Percentiles rank a stretch among this genome's conserved stretches.
Conservation (phyloP, 2,329 filamentous ascomycete genomes). For the Beauveria australis region DNA sequence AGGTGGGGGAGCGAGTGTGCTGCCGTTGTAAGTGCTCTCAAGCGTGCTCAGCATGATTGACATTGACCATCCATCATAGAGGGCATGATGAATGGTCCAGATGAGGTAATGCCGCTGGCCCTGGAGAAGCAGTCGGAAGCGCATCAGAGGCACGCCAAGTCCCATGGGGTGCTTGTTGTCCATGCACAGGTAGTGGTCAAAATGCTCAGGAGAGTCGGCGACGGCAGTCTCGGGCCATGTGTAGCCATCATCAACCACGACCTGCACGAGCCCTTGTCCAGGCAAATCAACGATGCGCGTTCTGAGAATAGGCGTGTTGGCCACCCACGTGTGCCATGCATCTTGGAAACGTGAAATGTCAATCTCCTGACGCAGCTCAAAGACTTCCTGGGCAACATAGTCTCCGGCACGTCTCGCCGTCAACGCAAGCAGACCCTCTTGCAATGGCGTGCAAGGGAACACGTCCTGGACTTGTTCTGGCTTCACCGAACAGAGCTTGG, state of each 20-base stretch:
- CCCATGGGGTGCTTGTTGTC: slow-evolving; percentile 9
- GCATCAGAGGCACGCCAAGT: slow-evolving; percentile 13
- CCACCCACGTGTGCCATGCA: slow-evolving; percentile 14
- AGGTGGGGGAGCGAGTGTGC: slow-evolving; percentile 17
- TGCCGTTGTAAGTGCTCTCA: slow-evolving; percentile 14
- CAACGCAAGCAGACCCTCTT: slow-evolving; percentile 16
- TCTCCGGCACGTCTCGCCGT: slow-evolving; percentile 12
- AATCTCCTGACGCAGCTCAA: slow-evolving; percentile 10
- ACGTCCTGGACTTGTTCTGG: slow-evolving; percentile 14
- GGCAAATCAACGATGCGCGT: slow-evolving; percentile 10
- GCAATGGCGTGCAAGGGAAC: slow-evolving; percentile 17
- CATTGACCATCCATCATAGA: slow-evolving; percentile 48
- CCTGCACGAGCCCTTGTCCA: not conserved
- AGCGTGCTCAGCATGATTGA: slow-evolving; percentile 22
- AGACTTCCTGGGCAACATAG: slow-evolving; percentile 15
- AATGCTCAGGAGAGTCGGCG: not conserved
- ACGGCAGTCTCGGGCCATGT: not conserved
- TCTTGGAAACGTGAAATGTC: slow-evolving; percentile 9
- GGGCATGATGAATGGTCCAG: slow-evolving; percentile 28
- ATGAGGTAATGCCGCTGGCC: slow-evolving; percentile 7
- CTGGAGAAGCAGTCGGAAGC: slow-evolving; percentile 8
- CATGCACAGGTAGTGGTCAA: not conserved
- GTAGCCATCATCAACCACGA: slow-evolving; percentile 1
- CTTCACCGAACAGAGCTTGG: slow-evolving; percentile 12
- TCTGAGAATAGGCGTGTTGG: slow-evolving; percentile 9